phyloP scores from a whole-genome alignment of 768 basidiomycete genomes.

The Kwoniella pini region DNA sequence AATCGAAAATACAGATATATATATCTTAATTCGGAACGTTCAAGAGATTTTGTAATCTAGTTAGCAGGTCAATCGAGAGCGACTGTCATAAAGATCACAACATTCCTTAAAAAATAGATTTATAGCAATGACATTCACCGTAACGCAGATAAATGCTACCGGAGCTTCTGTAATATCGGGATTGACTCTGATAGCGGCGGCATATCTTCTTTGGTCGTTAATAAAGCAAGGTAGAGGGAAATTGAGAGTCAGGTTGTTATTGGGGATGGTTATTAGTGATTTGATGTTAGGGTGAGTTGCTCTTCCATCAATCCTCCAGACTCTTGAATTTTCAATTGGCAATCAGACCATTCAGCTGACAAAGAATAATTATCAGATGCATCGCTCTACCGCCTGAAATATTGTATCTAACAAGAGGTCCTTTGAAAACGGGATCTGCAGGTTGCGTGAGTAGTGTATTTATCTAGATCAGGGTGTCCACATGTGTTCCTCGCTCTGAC shows the following conservation, averaged over 20 bases:
- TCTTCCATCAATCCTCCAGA: neutral
- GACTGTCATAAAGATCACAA: no score
- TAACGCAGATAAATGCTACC: constrained; percentile 28
- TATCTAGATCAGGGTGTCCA: no score
- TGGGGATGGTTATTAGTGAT: constrained; percentile 53
- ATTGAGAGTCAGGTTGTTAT: constrained; percentile 44
- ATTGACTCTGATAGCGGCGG: constrained; percentile 36
- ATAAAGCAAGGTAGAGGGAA: constrained; percentile 41
- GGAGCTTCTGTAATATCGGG: constrained; percentile 43
- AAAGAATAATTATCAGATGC: constrained; percentile 23
- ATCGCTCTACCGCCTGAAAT: constrained; percentile 32
- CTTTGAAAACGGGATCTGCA: constrained; percentile 26
- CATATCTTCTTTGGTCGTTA: constrained; percentile 35
- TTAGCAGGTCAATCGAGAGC: no score
- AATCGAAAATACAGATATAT: no score
- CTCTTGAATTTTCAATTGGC: neutral
- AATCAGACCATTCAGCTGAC: neutral
- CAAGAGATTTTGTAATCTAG: no score
- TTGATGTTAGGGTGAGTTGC: constrained; percentile 44
- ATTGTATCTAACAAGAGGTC: constrained; percentile 28
- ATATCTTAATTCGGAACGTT: no score
- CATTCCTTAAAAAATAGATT: no score
- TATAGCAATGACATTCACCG: neutral
- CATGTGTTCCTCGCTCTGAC: no score
- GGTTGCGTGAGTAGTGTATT: constrained; percentile 40